Evolutionary conservation across 2,329 filamentous ascomycete genomes (phyloP).

Genomic region (Cladosporium colombiae): DNA sequence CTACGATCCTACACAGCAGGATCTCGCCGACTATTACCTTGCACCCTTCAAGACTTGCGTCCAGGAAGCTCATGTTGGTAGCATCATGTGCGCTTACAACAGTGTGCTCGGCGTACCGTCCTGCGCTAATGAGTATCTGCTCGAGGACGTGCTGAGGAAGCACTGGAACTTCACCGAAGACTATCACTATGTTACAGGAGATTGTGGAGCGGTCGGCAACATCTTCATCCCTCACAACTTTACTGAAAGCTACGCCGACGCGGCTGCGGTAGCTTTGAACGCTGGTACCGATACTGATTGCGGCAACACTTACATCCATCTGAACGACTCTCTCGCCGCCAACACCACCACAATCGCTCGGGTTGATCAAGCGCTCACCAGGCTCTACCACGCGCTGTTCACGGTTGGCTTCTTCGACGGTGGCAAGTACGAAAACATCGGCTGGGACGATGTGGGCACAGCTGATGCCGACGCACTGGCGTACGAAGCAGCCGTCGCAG

Average conservation of each 20-base stretch:
- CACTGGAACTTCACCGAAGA: constrained; percentile 60
- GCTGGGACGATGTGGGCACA: constrained; percentile 57
- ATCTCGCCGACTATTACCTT: constrained; percentile 65
- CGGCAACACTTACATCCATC: constrained; percentile 47
- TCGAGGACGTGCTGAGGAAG: constrained; percentile 61
- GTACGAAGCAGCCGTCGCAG: constrained; percentile 44
- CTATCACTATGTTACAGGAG: constrained; percentile 62
- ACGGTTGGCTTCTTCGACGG: constrained; percentile 58
- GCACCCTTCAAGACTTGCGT: constrained; percentile 59
- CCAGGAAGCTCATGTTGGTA: constrained; percentile 43
- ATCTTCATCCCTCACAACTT: constrained; percentile 51
- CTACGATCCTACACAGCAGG: constrained; percentile 58
- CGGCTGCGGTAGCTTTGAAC: constrained; percentile 50
- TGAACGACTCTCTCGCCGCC: constrained; percentile 44
- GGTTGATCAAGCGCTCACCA: constrained; percentile 51
- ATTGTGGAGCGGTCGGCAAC: constrained; percentile 64
- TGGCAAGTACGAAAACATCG: constrained; percentile 50
- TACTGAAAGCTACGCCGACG: constrained; percentile 43
- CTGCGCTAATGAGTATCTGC: constrained; percentile 61
- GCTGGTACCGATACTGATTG: constrained; percentile 57
- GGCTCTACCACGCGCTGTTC: constrained; percentile 55
- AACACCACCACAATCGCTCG: constrained; percentile 46
- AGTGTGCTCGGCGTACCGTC: constrained; percentile 60
- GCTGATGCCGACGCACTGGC: constrained; percentile 52
- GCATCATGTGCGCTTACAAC: constrained; percentile 60